phyloP scores from a whole-genome alignment of 805 yeast species.

The Spathaspora girioi region DNA sequence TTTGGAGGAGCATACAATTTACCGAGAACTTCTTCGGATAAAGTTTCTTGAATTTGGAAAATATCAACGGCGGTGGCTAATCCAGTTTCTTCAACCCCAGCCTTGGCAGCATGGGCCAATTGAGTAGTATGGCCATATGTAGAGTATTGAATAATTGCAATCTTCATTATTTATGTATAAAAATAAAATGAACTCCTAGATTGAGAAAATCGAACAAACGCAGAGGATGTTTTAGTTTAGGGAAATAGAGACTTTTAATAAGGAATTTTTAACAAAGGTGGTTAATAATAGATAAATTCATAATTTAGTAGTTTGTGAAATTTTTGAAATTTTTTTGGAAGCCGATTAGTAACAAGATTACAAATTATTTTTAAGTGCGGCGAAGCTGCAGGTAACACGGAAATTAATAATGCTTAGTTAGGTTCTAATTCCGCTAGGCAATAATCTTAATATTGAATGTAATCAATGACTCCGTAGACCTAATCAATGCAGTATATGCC shows the following conservation, averaged over 20 bases:
- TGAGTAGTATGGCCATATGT: slow-evolving; percentile 73
- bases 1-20: slow-evolving; percentile 66
- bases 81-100: slow-evolving; percentile 69
- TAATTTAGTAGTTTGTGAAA: not conserved
- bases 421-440: not conserved
- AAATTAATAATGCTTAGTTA: not conserved
- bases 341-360: not conserved
- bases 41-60: slow-evolving; percentile 79
- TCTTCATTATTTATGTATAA: slow-evolving; percentile 30
- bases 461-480: too few species aligned
- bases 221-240: too few species aligned
- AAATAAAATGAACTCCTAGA: too few species aligned
- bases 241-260: not conserved
- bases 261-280: not conserved
- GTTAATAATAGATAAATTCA: not conserved
- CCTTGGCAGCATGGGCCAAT: slow-evolving; percentile 65
- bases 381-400: not conserved
- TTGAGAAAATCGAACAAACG: too few species aligned
- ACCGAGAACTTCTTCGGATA: slow-evolving; percentile 56
- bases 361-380: not conserved
- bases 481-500: not conserved
- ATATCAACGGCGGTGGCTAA: slow-evolving; percentile 55
- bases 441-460: too few species aligned
- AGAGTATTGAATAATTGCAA: slow-evolving; percentile 78
- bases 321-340: not conserved